Base-by-base conservation (phyloP, 176 grass and related monocot species). In the Chrysopogon serrulatus region DNA sequence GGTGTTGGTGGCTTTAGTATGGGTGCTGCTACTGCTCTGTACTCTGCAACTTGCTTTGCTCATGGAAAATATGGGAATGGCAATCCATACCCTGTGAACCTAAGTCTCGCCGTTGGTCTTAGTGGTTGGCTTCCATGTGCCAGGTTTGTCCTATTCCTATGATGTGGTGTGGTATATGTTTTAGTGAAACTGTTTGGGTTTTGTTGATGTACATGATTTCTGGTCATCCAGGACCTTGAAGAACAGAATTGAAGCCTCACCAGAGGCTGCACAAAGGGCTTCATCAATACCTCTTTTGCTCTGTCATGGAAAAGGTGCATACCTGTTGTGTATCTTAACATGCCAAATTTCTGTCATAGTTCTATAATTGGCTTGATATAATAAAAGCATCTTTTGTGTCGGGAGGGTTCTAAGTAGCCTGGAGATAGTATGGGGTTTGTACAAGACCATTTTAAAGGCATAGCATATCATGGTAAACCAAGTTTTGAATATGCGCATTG, bases 71-170 rank as follows among this genome's bases (percentile, higher is more conserved):
- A 96, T 77, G 91, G 86, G 77, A 99, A 99, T 92, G 96, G 83
- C 45, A 99, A 94, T 78, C 77, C 91, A 83, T 99, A 96, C 40
- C 74, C 93, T 43, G 88, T 99, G 63, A 99, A 92, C 53, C 64
- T 94, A 88, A 90, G 83, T 86, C 74, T 82, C 66, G 91, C 87
- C 66, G 91, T 99, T 73, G 93, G 89, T 79, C 90, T 99, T 49
- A 99, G 96, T 84, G 96, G 96, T 30, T 99, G 96, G 96, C 96
- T 99, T 83, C 96, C 96, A 60, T 92, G 85, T 89, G 83, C 93
- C 51, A 89, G 91, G 96, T 99, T 80, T 90, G 85, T 69, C 34
- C 68, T 53, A 28, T 30, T 69, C 40, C 68, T 61, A 33, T 34
- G 73, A 69, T 81, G 66, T 71, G 28, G 68, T 65, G 32, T 72